phyloP scores from a whole-genome alignment of 2,329 filamentous ascomycete species.

The Trichoderma atroviride region DNA sequence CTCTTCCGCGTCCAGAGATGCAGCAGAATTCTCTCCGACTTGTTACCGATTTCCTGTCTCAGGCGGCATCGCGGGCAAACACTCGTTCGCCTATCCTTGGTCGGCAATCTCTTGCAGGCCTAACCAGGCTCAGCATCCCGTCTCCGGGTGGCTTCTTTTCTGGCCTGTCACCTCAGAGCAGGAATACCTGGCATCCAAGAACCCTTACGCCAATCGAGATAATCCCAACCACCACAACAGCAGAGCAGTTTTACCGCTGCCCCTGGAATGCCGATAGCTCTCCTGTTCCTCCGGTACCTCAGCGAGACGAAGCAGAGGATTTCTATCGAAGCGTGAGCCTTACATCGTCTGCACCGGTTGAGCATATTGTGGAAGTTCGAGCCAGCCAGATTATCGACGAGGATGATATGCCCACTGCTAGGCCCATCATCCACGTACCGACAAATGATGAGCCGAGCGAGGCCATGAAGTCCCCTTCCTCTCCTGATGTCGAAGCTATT shows the following conservation, averaged over 20 bases:
- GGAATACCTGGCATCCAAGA: slow-evolving; percentile 79
- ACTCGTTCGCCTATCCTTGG: slow-evolving; percentile 38
- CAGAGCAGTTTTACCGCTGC: slow-evolving; percentile 85
- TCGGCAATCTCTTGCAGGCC: slow-evolving; percentile 65
- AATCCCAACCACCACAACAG: slow-evolving; percentile 80
- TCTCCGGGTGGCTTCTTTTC: slow-evolving; percentile 93
- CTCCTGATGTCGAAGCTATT: slow-evolving; percentile 57
- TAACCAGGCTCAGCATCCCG: slow-evolving; percentile 84
- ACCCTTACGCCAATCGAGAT: slow-evolving; percentile 50
- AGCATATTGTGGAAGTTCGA: slow-evolving; percentile 66
- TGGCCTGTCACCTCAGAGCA: slow-evolving; percentile 72
- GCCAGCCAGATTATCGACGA: slow-evolving; percentile 51
- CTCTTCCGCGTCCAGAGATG: slow-evolving; percentile 45
- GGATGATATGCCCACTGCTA: slow-evolving; percentile 69
- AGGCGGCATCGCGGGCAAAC: slow-evolving; percentile 29
- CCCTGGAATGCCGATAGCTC: slow-evolving; percentile 67
- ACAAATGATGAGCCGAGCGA: slow-evolving; percentile 39
- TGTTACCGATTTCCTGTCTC: slow-evolving; percentile 46
- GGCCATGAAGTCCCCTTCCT: slow-evolving; percentile 40
- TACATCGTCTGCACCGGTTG: slow-evolving; percentile 53
- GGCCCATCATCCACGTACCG: slow-evolving; percentile 46
- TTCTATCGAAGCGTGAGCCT: slow-evolving; percentile 45
- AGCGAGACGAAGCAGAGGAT: slow-evolving; percentile 43
- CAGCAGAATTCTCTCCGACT: slow-evolving; percentile 55
- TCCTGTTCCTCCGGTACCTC: slow-evolving; percentile 40